Conservation (phyloP, 2,329 filamentous ascomycete species). For the Exophiala phaeomuriformis region DNA sequence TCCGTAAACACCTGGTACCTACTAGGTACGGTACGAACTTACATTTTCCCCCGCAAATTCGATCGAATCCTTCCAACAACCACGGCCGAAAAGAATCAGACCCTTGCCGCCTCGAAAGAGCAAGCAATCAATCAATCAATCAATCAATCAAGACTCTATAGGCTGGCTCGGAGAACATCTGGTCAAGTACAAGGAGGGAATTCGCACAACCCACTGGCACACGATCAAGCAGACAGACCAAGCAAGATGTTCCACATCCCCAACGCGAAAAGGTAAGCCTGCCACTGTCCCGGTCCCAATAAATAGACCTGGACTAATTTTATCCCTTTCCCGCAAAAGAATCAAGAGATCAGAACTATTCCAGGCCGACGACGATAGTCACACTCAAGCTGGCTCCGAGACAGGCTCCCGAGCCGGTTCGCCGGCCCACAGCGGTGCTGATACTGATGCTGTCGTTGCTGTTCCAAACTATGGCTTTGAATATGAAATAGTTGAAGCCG, state of each 20-base stretch:
- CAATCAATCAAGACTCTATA: too few species aligned
- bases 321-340: background rate
- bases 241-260: slow-evolving; percentile 18
- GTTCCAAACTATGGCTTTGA: slow-evolving; percentile 21
- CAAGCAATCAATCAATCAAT: too few species aligned
- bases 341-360: slow-evolving; percentile 16
- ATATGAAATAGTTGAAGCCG: slow-evolving; percentile 18
- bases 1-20: too few species aligned
- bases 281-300: background rate
- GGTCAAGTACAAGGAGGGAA: too few species aligned
- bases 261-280: slow-evolving; percentile 18
- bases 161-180: too few species aligned
- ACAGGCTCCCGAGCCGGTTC: background rate
- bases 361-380: slow-evolving; percentile 6
- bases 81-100: background rate
- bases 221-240: background rate
- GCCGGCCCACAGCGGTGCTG: background rate
- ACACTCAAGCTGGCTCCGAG: slow-evolving; percentile 1
- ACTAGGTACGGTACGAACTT: too few species aligned
- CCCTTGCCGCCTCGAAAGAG: background rate
- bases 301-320: background rate
- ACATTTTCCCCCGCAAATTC: background rate
- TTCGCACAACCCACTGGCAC: too few species aligned
- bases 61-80: background rate
- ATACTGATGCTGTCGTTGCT: background rate